These are phyloP conservation scores for Cladosporium austrohemisphaericum DNA, from an alignment of 2,329 filamentous ascomycete genomes.

Conservation along the genomic window DNA sequence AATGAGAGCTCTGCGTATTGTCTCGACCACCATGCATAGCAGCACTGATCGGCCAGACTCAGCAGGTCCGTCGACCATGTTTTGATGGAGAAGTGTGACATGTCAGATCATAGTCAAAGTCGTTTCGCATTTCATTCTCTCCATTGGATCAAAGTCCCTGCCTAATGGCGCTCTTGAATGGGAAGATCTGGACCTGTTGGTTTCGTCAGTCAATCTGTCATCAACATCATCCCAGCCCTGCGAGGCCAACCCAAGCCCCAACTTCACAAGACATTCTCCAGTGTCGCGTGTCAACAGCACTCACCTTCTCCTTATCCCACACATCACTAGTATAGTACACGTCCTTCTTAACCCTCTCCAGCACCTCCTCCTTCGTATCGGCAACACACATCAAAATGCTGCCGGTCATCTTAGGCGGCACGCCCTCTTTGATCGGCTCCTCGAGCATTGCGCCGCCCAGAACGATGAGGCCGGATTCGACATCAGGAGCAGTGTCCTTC, in stretches of 20 bases:
- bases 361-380: constrained; percentile 64
- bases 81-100: too few relatives aligned
- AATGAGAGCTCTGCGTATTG: too few relatives aligned
- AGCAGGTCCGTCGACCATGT: too few relatives aligned
- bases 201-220: constrained; percentile 3
- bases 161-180: constrained; percentile 47
- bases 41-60: too few relatives aligned
- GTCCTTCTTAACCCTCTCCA: constrained; percentile 65
- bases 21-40: too few relatives aligned
- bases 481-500: constrained; percentile 48
- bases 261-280: too few relatives aligned
- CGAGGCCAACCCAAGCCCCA: too few relatives aligned
- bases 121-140: too few relatives aligned
- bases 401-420: constrained; percentile 68
- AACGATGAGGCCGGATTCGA: constrained; percentile 57
- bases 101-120: too few relatives aligned
- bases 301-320: constrained; percentile 63
- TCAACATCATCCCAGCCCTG: neutral
- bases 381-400: constrained; percentile 67
- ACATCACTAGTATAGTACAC: constrained; percentile 68
- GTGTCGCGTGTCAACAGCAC: neutral
- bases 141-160: constrained; percentile 34
- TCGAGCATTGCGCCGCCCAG: constrained; percentile 68
- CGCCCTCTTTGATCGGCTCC: constrained; percentile 58
- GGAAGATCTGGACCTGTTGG: constrained; percentile 41